Percentiles rank a stretch among this genome's conserved stretches.
These are phyloP conservation scores for Lecanoromycetidae sp. DNA, from an alignment of 2,329 filamentous ascomycete genomes.

Conservation along the genomic window DNA sequence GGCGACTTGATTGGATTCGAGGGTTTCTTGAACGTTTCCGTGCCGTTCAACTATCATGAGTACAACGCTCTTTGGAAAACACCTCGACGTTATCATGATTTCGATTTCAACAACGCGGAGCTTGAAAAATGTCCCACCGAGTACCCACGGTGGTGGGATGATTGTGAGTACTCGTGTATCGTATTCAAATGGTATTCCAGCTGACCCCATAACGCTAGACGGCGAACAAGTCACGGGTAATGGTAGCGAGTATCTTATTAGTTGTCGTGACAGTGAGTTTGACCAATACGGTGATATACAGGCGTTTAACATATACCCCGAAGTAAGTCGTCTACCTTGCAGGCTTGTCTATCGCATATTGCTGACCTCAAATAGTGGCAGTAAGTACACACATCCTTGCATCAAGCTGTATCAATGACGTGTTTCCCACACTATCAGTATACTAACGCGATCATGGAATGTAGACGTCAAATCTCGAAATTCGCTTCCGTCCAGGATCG, in stretches of 20 bases:
- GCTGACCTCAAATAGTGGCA: conserved; percentile 9
- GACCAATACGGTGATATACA: conserved; percentile 52
- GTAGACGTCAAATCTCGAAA: conserved; percentile 51
- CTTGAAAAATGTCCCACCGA: conserved; percentile 37
- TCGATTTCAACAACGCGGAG: conserved; percentile 42
- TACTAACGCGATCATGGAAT: conserved; percentile 22
- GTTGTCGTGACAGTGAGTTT: conserved; percentile 53
- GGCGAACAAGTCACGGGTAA: conserved; percentile 34
- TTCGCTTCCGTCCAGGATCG: conserved; percentile 58
- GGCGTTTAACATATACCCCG: conserved; percentile 52
- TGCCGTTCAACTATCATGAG: conserved; percentile 44
- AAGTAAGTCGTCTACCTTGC: conserved; percentile 22
- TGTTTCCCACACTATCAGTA: neutral
- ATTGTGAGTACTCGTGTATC: no score
- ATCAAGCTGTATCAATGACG: neutral
- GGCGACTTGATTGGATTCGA: conserved; percentile 52
- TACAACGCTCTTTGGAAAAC: conserved; percentile 48
- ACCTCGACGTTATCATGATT: conserved; percentile 46
- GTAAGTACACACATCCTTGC: neutral
- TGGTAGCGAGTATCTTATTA: conserved; percentile 29
- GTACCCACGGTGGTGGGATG: conserved; percentile 52
- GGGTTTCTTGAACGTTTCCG: conserved; percentile 46
- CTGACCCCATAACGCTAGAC: conserved; percentile 26
- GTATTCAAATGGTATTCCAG: no score
- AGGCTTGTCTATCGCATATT: neutral